Conservation (phyloP, 2,329 filamentous ascomycete genomes). For the Beauveria brongniartii region DNA sequence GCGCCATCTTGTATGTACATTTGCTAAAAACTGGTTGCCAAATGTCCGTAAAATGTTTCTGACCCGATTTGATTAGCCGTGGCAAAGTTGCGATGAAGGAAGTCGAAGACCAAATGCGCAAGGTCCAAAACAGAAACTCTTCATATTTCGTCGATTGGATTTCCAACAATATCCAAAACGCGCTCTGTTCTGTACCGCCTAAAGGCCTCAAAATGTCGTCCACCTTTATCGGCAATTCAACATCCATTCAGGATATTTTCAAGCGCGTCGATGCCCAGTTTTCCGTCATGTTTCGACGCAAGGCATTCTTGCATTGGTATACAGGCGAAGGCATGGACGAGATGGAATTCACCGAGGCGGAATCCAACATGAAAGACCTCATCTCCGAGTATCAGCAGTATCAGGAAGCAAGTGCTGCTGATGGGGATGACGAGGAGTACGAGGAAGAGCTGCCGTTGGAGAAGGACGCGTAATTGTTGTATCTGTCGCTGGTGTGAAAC, state of each 20-base stretch:
- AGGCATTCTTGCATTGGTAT: constrained; percentile 99
- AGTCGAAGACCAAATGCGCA: constrained; percentile 99
- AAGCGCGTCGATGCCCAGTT: constrained; percentile 99
- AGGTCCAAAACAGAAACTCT: constrained; percentile 99
- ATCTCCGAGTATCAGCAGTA: constrained; percentile 99
- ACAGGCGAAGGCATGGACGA: constrained; percentile 99
- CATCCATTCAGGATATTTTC: constrained; percentile 99
- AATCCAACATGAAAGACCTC: constrained; percentile 99
- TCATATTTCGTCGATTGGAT: constrained; percentile 99
- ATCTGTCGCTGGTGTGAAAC: background rate
- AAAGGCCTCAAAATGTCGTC: constrained; percentile 98
- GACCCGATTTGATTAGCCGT: constrained; percentile 48
- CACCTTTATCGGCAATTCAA: constrained; percentile 98
- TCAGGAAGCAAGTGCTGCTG: constrained; percentile 95
- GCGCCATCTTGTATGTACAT: constrained; percentile 68
- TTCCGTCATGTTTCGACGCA: constrained; percentile 99
- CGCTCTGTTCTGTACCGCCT: constrained; percentile 96
- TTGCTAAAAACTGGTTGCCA: background rate
- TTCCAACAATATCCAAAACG: constrained; percentile 99
- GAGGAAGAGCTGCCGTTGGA: constrained; percentile 58
- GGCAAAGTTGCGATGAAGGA: constrained; percentile 99
- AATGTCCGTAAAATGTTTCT: constrained; percentile 25
- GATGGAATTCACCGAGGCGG: constrained; percentile 99
- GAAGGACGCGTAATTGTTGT: background rate
- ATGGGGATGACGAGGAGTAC: constrained; percentile 87